Conservation (phyloP, 768 basidiomycete species). For the Leccinum truebloodii region DNA sequence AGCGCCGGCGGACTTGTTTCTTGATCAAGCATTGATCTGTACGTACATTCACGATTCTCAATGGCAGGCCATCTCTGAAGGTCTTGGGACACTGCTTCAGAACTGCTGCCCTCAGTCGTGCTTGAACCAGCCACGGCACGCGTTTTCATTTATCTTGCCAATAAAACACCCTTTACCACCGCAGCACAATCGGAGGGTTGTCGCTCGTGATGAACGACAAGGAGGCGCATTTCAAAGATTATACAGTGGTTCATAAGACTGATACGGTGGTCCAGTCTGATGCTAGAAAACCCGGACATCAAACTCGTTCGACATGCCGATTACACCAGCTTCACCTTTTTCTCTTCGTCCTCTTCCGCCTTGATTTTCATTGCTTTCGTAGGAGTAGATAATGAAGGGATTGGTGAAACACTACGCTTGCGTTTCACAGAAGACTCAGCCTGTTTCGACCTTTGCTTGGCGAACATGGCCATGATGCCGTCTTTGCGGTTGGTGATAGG, state of each 20-base stretch:
- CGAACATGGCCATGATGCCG: constrained; percentile 83
- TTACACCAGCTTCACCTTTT: constrained; percentile 12
- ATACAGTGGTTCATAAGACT: not conserved
- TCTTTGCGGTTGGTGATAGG: constrained; percentile 80
- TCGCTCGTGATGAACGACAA: too few species aligned
- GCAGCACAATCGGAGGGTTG: too few species aligned
- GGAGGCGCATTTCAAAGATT: too few species aligned
- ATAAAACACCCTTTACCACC: too few species aligned
- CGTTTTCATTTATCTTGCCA: too few species aligned
- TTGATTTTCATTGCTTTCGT: not conserved
- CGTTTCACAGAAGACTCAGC: constrained; percentile 24
- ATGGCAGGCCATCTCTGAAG: too few species aligned
- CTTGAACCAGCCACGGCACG: too few species aligned
- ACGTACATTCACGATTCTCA: too few species aligned
- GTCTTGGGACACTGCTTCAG: too few species aligned
- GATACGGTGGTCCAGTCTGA: not conserved
- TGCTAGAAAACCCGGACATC: not conserved
- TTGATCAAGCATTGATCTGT: too few species aligned
- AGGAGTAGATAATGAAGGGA: constrained; percentile 1
- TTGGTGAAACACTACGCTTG: constrained; percentile 27
- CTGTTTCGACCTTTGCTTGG: constrained; percentile 50
- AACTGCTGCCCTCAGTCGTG: too few species aligned
- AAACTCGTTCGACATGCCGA: not conserved
- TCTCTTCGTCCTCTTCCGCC: constrained; percentile 19
- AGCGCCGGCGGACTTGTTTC: too few species aligned